Evolutionary conservation across 2,329 filamentous ascomycete species (phyloP).

Genomic region (Stagonosporopsis cucurbitacearum): DNA sequence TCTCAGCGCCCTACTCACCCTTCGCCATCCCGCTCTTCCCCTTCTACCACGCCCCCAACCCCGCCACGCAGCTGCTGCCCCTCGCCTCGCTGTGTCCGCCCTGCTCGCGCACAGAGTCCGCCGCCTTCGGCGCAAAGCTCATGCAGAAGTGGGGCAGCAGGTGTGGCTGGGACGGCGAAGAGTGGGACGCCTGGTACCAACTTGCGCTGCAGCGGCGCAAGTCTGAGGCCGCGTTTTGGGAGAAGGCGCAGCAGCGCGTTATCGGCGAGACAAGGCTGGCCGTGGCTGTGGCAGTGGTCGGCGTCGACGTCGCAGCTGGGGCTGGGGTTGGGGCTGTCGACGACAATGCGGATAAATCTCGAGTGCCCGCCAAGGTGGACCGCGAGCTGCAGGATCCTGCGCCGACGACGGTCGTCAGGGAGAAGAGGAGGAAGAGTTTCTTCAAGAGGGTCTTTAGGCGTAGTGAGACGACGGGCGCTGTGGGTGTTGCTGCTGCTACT

Average conservation of each 20-base stretch:
- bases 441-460: conserved; percentile 29
- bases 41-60: conserved; percentile 30
- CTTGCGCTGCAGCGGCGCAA: conserved; percentile 26
- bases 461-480: neutral
- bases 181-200: conserved; percentile 38
- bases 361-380: too few relatives aligned
- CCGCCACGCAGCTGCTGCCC: conserved; percentile 25
- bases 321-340: too few relatives aligned
- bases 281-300: too few relatives aligned
- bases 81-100: conserved; percentile 34
- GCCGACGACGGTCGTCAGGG: conserved; percentile 10
- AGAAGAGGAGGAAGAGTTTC: conserved; percentile 22
- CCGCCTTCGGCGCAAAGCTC: conserved; percentile 26
- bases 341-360: too few relatives aligned
- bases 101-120: conserved; percentile 36
- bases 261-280: conserved; percentile 35
- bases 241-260: conserved; percentile 37
- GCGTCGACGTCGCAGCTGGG: too few relatives aligned
- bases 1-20: conserved; percentile 28
- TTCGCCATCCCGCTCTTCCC: conserved; percentile 32
- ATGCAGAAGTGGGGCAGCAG: conserved; percentile 31
- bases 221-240: conserved; percentile 38
- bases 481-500: neutral
- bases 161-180: conserved; percentile 30
- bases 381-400: too few relatives aligned